Percentiles rank a stretch among this genome's conserved stretches.
Conservation (phyloP, 345 rosid species). For the Microcos paniculata region DNA sequence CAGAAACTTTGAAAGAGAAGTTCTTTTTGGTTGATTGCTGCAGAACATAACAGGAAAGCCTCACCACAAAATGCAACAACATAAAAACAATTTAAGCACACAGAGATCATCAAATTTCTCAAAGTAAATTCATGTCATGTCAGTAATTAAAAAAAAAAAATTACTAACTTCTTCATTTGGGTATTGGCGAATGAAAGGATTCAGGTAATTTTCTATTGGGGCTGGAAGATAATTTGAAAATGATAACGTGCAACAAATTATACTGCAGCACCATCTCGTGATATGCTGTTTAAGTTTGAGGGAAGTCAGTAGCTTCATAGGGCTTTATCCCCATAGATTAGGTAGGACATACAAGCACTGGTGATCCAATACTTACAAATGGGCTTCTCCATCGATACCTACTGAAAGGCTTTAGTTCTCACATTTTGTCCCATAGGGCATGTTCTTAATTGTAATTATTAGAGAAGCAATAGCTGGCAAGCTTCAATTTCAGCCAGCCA, state of each 20-base stretch:
- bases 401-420: not conserved
- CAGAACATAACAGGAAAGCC: constrained; percentile 15
- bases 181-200: not conserved
- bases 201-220: not conserved
- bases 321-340: not conserved
- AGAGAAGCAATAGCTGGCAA: not conserved
- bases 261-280: too few relatives aligned
- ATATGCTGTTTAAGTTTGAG: not conserved
- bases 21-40: constrained; percentile 54
- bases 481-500: not conserved
- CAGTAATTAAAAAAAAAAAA: not conserved
- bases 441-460: not conserved
- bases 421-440: not conserved
- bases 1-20: constrained; percentile 51
- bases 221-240: not conserved
- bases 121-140: not conserved
- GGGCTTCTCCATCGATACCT: not conserved
- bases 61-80: not conserved
- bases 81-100: not conserved
- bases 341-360: not conserved
- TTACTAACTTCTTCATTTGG: not conserved
- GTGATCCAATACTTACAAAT: not conserved
- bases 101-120: not conserved
- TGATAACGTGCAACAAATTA: not conserved
- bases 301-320: not conserved